Base-by-base conservation (phyloP, 306 rosid species). In the Corylus americana region DNA sequence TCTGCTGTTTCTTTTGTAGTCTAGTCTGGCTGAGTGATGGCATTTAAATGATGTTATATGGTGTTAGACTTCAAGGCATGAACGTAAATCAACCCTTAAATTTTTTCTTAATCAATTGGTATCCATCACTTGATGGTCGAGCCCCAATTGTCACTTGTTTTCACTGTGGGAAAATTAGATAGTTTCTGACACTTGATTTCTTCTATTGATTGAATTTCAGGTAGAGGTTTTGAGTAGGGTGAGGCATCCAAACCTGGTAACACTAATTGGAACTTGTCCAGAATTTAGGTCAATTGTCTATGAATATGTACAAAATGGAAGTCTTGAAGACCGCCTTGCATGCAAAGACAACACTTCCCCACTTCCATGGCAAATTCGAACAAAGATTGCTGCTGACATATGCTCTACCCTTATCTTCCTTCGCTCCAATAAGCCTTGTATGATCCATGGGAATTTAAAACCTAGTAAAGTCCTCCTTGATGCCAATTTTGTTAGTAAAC, bases 381-480 rank as follows among this genome's bases (percentile, higher is more conserved):
- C 87, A 12, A 79, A 89, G 74, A 85, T 92, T 85, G 91, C 92
- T 71, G 73, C 90, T 58, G 91, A 91, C 54, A 85, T 95, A 79
- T 95, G 98, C 85, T 92, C 96, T 73, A 91, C 91, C 82, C 89
- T 95, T 70, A 83, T 90, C 70, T 95, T 95, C 83, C 93, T 95
- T 80, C 98, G 91, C 84, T 81, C 91, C 69, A 90, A 85, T 62
- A 82, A 82, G 48, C 97, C 98, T 54, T 54, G 85, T 78, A 85
- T 91, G 73, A 79, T 90, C 84, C 98, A 92, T 74, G 98, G 98
- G 80, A 93, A 95, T 83, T 59, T 95, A 83, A 95, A 91, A 86
- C 90, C 98, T 75, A 88, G 95, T 74, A 95, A 90, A 81, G 88
- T 95, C 74, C 91, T 95, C 50, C 94, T 95, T 75, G 98, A 95